These are phyloP conservation scores for Globisporangium cederbergense DNA, from an alignment of 352 stramenopile species.

Conservation along the genomic window DNA sequence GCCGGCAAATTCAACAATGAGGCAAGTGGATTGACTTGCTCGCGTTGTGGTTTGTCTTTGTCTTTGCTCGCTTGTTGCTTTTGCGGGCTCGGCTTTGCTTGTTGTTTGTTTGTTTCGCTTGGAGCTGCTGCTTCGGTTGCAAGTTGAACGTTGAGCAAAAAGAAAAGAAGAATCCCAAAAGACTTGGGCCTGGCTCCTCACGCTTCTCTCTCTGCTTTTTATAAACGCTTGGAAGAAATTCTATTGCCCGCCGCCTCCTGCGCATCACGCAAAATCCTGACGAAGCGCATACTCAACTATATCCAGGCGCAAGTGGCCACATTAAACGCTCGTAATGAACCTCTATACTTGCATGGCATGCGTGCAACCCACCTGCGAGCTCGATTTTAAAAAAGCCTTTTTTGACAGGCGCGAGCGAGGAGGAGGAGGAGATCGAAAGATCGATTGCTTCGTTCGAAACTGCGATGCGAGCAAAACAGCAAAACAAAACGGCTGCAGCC, in stretches of 20 bases:
- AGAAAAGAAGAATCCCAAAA: constrained; percentile 13
- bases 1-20: constrained; percentile 56
- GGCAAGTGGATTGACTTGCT: constrained; percentile 11
- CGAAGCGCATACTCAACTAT: background rate
- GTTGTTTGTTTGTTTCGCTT: background rate
- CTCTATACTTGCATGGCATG: background rate
- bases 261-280: constrained; percentile 7
- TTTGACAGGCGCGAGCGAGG: background rate
- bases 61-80: background rate
- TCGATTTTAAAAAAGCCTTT: background rate
- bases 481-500: background rate
- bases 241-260: background rate
- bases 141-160: constrained; percentile 18
- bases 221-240: constrained; percentile 13
- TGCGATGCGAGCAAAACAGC: background rate
- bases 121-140: background rate
- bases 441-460: background rate
- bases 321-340: background rate
- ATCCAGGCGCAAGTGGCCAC: background rate
- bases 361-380: background rate
- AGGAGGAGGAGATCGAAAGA: background rate
- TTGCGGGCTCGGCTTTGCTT: background rate
- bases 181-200: background rate
- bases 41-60: background rate
- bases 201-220: constrained; percentile 11